phyloP scores from a whole-genome alignment of 164 flowering plant species.

The Vitis vinifera region DNA sequence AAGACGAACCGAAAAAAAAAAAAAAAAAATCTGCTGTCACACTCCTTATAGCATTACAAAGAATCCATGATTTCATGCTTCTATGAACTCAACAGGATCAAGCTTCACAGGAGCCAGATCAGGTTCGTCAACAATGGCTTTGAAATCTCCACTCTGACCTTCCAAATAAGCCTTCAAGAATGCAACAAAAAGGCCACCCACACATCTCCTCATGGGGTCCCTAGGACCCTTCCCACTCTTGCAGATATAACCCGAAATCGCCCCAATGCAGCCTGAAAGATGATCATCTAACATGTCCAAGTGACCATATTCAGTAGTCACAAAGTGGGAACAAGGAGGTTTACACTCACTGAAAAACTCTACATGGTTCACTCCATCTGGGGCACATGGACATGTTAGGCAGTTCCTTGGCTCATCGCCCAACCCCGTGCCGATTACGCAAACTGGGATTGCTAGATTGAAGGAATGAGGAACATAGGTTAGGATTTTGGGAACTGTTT shows the following conservation, averaged over 20 bases:
- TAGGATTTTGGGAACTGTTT: constrained; percentile 31
- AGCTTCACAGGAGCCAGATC: constrained; percentile 31
- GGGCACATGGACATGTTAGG: constrained; percentile 35
- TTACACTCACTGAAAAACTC: constrained; percentile 33
- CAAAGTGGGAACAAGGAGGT: constrained; percentile 31
- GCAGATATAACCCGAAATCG: constrained; percentile 12
- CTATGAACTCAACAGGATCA: constrained; percentile 16
- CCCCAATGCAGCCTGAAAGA: constrained; percentile 9
- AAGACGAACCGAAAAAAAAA: too few species aligned
- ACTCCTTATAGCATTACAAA: background rate
- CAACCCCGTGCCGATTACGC: constrained; percentile 50
- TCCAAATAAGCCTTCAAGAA: constrained; percentile 32
- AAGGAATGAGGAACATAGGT: constrained; percentile 29
- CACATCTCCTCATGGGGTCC: constrained; percentile 44
- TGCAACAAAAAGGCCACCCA: constrained; percentile 54
- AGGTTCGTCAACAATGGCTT: constrained; percentile 21
- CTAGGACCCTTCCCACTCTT: constrained; percentile 26
- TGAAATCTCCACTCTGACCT: constrained; percentile 16
- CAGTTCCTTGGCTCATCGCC: constrained; percentile 16
- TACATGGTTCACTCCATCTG: constrained; percentile 33
- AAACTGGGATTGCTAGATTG: constrained; percentile 35
- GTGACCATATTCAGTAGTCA: constrained; percentile 42
- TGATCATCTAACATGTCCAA: constrained; percentile 45
- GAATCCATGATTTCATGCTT: constrained; percentile 1
- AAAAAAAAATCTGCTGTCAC: too few species aligned